Base-by-base conservation (phyloP, 805 yeast species). In the Scheffersomyces ergatensis region DNA sequence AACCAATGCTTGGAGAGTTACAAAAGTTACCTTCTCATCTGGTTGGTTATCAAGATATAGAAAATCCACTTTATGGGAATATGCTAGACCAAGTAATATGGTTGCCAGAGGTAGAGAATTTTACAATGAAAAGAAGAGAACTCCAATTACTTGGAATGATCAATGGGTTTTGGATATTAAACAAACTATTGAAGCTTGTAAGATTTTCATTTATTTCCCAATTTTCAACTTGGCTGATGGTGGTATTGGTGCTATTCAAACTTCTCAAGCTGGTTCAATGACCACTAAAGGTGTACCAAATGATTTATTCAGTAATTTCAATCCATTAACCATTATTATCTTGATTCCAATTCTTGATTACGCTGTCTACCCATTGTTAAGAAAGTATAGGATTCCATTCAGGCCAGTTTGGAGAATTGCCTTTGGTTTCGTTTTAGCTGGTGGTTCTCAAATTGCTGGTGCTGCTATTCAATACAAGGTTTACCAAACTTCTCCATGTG, bases 221-320 rank as follows among this genome's bases (percentile, higher is more conserved):
- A 54, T 64, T 25, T 65, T 57, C 49, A 55, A 58, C 45, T 51
- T 62, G 59, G 70, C 72, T 44, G 79, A 76, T 53, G 61, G 70
- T 43, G 80, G 80, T 46, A 62, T 75, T 50, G 78, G 78, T 23
- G 60, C 72, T 31, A 55, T 61, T 46, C 77, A 71, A 52, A 74
- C 69, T 43, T 72, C 78, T 3, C 80, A 76, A 55, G 79, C 80
- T 36, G 78, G 77, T 45, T 67, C 77, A 23, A 74, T 77, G 81
- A 56, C 68, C 9, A 62, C 74, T 23, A 60, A 72, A 23, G 78
- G 78, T 35, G 77, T 77, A 49, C 81, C 81, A 44, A 77, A 77
- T 51, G 82, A 77, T 63, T 67, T 77, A 50, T 73, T 76, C 61
- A 69, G 63, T 47, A 76, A 75, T 51, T 75, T 77, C 62, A 77